phyloP scores from a whole-genome alignment of 1,139 yeast genomes.

The Scheffersomyces lignicola region DNA sequence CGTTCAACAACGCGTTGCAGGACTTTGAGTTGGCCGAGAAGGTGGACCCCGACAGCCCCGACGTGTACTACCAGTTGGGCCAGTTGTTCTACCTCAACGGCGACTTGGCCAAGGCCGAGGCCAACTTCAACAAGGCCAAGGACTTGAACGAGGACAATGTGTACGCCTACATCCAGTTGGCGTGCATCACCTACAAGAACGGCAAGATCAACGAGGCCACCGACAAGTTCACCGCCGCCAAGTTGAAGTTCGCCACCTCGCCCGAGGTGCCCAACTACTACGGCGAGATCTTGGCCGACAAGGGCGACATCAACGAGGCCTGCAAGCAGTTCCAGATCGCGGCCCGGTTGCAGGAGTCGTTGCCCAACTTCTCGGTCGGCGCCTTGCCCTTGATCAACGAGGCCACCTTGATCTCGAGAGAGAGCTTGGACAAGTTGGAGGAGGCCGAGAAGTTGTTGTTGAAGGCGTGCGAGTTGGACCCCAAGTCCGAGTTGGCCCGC shows the following conservation, averaged over 20 bases:
- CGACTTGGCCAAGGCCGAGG: conserved; percentile 71
- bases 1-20: conserved; percentile 58
- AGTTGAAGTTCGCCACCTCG: conserved; percentile 75
- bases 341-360: conserved; percentile 73
- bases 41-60: conserved; percentile 71
- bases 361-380: conserved; percentile 66
- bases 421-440: conserved; percentile 51
- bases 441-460: conserved; percentile 70
- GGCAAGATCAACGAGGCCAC: conserved; percentile 63
- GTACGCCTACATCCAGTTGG: conserved; percentile 87
- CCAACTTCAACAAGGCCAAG: conserved; percentile 75
- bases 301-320: conserved; percentile 72
- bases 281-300: conserved; percentile 90
- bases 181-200: conserved; percentile 86
- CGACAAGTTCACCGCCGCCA: conserved; percentile 71
- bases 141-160: conserved; percentile 74
- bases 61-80: conserved; percentile 91
- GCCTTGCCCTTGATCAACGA: conserved; percentile 90
- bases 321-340: conserved; percentile 85
- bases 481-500: conserved; percentile 85
- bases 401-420: conserved; percentile 72
- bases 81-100: conserved; percentile 84
- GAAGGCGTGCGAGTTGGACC: conserved; percentile 80
- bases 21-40: conserved; percentile 76
- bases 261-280: conserved; percentile 94